Conservation (phyloP, 2,329 filamentous ascomycete species). For the Fusarium xyrophilum region DNA sequence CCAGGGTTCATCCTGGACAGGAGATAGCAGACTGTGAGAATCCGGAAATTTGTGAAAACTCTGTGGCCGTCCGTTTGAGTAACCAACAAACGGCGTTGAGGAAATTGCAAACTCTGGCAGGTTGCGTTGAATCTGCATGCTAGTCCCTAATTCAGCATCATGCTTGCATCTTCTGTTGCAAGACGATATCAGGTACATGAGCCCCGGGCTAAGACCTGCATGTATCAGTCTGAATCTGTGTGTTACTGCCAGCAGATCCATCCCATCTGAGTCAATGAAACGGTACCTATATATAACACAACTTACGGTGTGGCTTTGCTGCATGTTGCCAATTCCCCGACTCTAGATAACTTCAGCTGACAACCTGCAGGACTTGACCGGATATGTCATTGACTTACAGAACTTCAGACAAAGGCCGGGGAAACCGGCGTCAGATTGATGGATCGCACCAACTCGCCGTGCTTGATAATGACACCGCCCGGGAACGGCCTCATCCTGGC, state of each 20-base stretch:
- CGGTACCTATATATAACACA: slow-evolving; percentile 1
- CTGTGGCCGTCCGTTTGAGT: slow-evolving; percentile 2
- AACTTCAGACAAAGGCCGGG: slow-evolving; percentile 12
- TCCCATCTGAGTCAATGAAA: slow-evolving; percentile 8
- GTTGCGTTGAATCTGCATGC: neutral
- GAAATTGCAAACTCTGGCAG: neutral
- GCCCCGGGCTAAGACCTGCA: neutral
- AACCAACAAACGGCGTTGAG: slow-evolving; percentile 9
- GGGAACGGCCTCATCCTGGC: slow-evolving; percentile 10
- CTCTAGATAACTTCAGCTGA: slow-evolving; percentile 9
- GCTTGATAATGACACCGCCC: slow-evolving; percentile 13
- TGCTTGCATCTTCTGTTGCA: neutral
- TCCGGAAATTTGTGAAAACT: neutral
- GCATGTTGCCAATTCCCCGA: slow-evolving; percentile 2
- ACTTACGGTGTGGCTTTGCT: slow-evolving; percentile 22
- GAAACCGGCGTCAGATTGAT: slow-evolving; percentile 16
- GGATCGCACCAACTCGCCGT: slow-evolving; percentile 11
- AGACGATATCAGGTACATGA: slow-evolving; percentile 6
- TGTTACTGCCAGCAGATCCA: slow-evolving; percentile 11
- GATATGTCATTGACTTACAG: neutral
- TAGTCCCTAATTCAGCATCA: neutral
- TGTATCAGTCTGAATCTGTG: slow-evolving; percentile 3
- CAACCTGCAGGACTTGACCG: slow-evolving; percentile 6
- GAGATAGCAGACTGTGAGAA: neutral
- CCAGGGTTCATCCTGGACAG: slow-evolving; percentile 7